Conservation (phyloP, 208 protist species). For the Leptomonas seymouri region DNA sequence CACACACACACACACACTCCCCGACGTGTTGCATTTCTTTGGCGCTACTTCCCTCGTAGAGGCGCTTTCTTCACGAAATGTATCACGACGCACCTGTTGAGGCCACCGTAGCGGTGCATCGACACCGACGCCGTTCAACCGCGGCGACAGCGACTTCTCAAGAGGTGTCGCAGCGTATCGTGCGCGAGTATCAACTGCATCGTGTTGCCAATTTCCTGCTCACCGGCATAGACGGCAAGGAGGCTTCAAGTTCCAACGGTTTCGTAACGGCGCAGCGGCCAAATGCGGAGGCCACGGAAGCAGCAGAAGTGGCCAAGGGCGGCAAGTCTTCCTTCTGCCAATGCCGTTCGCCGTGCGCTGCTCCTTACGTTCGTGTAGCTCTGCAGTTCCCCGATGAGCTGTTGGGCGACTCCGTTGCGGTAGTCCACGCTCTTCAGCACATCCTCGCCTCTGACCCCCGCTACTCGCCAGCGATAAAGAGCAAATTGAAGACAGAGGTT, state of each 20-base stretch:
- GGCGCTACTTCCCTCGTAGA: too few species aligned
- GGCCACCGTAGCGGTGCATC: conserved; percentile 50
- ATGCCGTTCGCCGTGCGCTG: background rate
- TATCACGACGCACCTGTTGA: conserved; percentile 75
- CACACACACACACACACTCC: too few species aligned
- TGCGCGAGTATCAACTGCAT: conserved; percentile 32
- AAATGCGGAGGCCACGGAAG: background rate
- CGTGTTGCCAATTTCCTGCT: conserved; percentile 33
- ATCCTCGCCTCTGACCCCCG: conserved; percentile 44
- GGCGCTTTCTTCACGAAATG: conserved; percentile 51
- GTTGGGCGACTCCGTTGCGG: conserved; percentile 63
- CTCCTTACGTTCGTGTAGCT: conserved; percentile 49
- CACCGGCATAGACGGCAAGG: conserved; percentile 1
- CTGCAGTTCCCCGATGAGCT: conserved; percentile 92
- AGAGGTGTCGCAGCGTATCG: conserved; percentile 10
- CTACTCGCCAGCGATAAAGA: conserved; percentile 24
- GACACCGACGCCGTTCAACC: conserved; percentile 21
- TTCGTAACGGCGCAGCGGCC: background rate
- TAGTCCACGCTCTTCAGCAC: conserved; percentile 56
- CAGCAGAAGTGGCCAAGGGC: background rate
- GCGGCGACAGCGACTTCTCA: background rate
- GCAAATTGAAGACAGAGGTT: background rate
- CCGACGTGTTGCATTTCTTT: too few species aligned
- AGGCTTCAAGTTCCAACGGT: too few species aligned
- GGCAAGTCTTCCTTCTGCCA: background rate